phyloP scores from a whole-genome alignment of 345 rosid genomes.

The Stellera chamaejasme region DNA sequence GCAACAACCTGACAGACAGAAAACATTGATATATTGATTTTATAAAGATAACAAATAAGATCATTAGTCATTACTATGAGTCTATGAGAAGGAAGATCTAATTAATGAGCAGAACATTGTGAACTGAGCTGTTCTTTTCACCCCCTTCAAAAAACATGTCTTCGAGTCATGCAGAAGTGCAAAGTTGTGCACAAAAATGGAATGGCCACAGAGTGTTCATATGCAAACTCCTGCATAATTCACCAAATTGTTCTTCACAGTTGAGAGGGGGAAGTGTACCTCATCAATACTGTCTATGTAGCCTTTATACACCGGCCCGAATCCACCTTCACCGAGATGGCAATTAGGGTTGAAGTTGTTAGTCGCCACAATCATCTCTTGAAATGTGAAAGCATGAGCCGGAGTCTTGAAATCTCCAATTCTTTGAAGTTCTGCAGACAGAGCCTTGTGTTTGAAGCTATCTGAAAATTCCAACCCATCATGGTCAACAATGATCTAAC shows the following conservation, averaged over 20 bases:
- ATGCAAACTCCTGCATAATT: no score
- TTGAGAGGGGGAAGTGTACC: constrained; percentile 15
- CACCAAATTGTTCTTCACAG: no score
- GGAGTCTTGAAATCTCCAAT: constrained; percentile 28
- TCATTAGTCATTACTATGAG: no score
- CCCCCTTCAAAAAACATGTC: no score
- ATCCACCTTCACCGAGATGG: constrained; percentile 65
- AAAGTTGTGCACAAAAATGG: no score
- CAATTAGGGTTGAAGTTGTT: constrained; percentile 37
- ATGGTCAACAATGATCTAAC: background rate
- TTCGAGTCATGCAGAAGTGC: no score
- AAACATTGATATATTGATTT: background rate
- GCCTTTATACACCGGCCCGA: constrained; percentile 55
- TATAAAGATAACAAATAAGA: background rate
- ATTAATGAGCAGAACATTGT: no score
- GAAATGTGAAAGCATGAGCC: constrained; percentile 28
- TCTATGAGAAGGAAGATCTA: background rate
- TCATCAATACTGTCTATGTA: constrained; percentile 25
- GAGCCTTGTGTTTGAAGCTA: constrained; percentile 29
- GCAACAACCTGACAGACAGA: constrained; percentile 40
- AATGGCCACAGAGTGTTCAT: no score
- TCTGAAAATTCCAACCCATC: constrained; percentile 17
- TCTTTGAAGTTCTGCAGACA: constrained; percentile 40
- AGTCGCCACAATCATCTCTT: constrained; percentile 45
- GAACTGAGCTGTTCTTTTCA: no score